Base-by-base conservation (phyloP, 495 filamentous ascomycete species). In the Penicillium salamii region DNA sequence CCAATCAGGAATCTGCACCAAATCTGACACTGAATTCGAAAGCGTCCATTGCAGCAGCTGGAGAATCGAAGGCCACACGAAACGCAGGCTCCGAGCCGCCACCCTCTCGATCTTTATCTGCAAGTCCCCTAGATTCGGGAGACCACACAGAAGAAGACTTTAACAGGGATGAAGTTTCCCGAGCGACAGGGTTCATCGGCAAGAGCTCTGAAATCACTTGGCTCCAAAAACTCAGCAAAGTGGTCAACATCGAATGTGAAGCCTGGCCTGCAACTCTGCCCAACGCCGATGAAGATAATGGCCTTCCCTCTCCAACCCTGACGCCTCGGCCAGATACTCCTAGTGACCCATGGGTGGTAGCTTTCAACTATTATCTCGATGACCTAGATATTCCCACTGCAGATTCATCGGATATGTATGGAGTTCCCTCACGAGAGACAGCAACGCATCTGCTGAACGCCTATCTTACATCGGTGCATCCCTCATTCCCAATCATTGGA, bases 141-240 rank as follows among this genome's bases (percentile, higher is more conserved):
- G 84, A 84, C 49, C 69, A 73, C 18, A 73, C 83, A 13, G 67
- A 79, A 15, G 78, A 85, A 57, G 84, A 87, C 46, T 75, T 78
- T 26, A 82, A 81, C 53, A 70, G 66, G 21, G 78, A 73, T 45
- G 72, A 78, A 28, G 59, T 59, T 12, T 59, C 70, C 8, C 61
- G 69, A 7, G 69, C 72, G 12, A 80, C 74, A 12, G 79, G 82
- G 0, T 85, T 78, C 53, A 68, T 83, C 46, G 83, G 83, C 15
- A 81, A 79, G 47, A 80, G 75, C 38, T 86, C 82, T 1, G 79
- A 82, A 43, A 72, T 82, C 8, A 64, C 65, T 32, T 86, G 84
- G 84, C 66, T 84, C 4, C 78, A 80, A 45, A 71, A 66, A 17
- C 56, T 79, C 4, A 59, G 52, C 32, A 66, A 59, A 41, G 64